Evolutionary conservation across 768 basidiomycete species (phyloP), one percentile per base, ranked within the genome.

Genomic region (Phylloporus scabripes): DNA sequence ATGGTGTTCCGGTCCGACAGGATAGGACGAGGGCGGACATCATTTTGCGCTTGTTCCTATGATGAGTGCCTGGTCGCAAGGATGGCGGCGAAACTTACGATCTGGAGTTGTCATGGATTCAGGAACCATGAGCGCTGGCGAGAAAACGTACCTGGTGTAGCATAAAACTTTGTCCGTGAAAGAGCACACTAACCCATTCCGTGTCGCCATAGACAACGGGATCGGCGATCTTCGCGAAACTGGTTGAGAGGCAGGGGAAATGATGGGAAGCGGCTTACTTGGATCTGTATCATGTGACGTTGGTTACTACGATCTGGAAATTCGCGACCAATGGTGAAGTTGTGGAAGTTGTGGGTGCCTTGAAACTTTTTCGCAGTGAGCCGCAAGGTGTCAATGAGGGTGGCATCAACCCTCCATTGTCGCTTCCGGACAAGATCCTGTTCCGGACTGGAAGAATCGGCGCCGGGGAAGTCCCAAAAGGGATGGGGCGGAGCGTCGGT

Each of bases 151-250:
- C 93, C 75, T 99, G 96, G 67, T 99, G 95, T 46, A 99, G 70
- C 96, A 99, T 98, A 67, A 99, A 99, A 59, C 91, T 93, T 67
- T 99, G 96, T 0, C 95, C 96, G 63, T 98, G 92, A 64, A 96
- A 87, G 51, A 87, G 73, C 17, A 98, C 83, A 39, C 87, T 87
- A 38, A 98, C 81, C 94, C 95, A 98, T 62, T 99, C 95, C 2
- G 88, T 94, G 33, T 83, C 84, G 18, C 89, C 92, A 53, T 92
- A 85, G 2, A 95, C 87, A 4, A 78, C 81, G n/a, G 95, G 94
- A 43, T 95, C 89, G 6, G 77, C 72, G 38, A 94, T 72, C 90
- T 51, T 9, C 21, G 24, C n/a, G 47, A 24, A 10, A 0, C 11
- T 26, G 26, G 26, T 39, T 17, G 34, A 23, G 31, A 20, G 11